These are phyloP conservation scores for Avena atlantica DNA, from an alignment of 176 grass and related monocot species.

Conservation along the genomic window DNA sequence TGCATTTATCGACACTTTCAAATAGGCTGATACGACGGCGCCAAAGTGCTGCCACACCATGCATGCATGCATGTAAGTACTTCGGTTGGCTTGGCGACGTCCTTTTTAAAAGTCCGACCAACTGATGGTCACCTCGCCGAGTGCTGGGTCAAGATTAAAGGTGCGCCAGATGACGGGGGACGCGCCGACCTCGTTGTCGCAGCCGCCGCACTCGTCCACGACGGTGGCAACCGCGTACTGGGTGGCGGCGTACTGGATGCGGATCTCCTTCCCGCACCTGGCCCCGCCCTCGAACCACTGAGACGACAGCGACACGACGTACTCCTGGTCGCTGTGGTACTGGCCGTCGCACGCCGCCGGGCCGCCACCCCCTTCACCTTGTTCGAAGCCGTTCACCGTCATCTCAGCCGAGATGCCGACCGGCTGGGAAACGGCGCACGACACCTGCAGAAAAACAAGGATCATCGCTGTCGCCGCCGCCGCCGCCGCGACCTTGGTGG, in stretches of 20 bases:
- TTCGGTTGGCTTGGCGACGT: too few relatives aligned
- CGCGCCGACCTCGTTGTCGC: background rate
- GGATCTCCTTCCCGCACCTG: background rate
- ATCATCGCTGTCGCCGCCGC: too few relatives aligned
- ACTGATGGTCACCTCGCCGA: background rate
- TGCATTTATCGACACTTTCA: too few relatives aligned
- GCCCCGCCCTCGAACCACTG: conserved; percentile 26
- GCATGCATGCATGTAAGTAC: too few relatives aligned
- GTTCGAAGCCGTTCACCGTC: conserved; percentile 33
- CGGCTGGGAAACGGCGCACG: too few relatives aligned
- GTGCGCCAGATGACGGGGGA: background rate
- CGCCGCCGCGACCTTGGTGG: too few relatives aligned
- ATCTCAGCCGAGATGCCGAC: too few relatives aligned
- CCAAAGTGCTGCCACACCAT: too few relatives aligned
- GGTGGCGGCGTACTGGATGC: background rate
- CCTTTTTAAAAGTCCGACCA: background rate
- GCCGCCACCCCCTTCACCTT: conserved; percentile 13
- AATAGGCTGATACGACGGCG: too few relatives aligned
- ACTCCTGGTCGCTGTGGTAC: conserved; percentile 36
- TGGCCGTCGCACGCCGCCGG: conserved; percentile 22
- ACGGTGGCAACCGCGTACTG: background rate
- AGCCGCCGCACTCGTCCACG: background rate
- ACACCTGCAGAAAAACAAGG: too few relatives aligned
- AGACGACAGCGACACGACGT: conserved; percentile 46
- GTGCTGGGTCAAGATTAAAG: background rate